A percentile compares a stretch with the other conserved stretches of the same genome.
These are phyloP conservation scores for Trichoderma endophyticum DNA, from an alignment of 2,329 filamentous ascomycete species.

Conservation along the genomic window DNA sequence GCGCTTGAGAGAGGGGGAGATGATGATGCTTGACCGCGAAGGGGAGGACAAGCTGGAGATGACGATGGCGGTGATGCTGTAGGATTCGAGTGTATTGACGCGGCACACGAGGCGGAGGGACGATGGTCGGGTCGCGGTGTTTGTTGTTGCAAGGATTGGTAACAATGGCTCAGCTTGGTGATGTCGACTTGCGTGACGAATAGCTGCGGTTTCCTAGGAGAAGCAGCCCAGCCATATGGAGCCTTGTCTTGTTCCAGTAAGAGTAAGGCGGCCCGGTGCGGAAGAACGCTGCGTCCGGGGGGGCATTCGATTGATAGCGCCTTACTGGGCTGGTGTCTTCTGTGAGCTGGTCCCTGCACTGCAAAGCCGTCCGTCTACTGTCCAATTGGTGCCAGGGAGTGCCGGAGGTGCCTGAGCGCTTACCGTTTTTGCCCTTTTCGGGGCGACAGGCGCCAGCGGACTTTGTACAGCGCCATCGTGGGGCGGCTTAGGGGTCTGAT, in stretches of 20 bases:
- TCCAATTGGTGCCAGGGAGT: not conserved
- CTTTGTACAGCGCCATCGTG: conserved; percentile 8
- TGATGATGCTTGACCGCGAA: not conserved
- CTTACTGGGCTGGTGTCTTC: not conserved
- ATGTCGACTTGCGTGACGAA: conserved; percentile 4
- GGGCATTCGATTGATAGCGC: not conserved
- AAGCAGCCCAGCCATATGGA: not conserved
- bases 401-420: conserved; percentile 13
- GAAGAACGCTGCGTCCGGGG: conserved; percentile 19
- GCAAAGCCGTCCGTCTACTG: not conserved
- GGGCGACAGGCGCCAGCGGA: not conserved
- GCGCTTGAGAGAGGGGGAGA: not conserved
- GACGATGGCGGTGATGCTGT: not conserved
- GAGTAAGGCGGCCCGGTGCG: conserved; percentile 10
- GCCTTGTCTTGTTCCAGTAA: not conserved
- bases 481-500: conserved; percentile 3
- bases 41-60: not conserved
- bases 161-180: not conserved
- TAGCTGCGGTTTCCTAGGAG: conserved; percentile 13
- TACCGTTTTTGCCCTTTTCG: conserved; percentile 6
- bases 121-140: not conserved
- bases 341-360: not conserved
- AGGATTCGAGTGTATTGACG: not conserved
- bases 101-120: not conserved
- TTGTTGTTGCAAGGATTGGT: conserved; percentile 5